phyloP scores from a whole-genome alignment of 345 rosid species.

The Eucalyptus polyanthemos region DNA sequence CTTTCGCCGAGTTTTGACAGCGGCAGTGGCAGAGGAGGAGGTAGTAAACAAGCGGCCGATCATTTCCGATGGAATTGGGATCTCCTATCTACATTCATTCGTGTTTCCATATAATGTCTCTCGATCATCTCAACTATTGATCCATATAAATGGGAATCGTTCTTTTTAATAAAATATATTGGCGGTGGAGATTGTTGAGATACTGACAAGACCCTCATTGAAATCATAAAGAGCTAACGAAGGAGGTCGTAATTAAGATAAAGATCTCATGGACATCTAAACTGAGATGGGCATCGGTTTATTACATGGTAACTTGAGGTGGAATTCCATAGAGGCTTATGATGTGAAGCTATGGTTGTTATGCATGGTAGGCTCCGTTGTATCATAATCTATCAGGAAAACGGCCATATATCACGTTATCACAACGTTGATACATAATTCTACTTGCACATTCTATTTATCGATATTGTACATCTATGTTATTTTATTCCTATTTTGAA shows the following conservation, averaged over 20 bases:
- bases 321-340: neutral
- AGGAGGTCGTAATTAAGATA: neutral
- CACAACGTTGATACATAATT: neutral
- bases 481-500: neutral
- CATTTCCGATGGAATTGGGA: neutral
- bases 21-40: neutral
- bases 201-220: neutral
- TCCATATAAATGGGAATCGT: neutral
- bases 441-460: neutral
- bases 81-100: neutral
- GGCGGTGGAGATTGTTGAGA: neutral
- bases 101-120: neutral
- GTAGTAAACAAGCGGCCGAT: neutral
- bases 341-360: neutral
- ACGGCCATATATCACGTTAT: neutral
- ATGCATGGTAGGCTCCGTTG: neutral
- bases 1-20: neutral
- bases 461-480: neutral
- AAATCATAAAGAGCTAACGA: neutral
- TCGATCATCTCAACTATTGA: neutral
- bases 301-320: too few relatives aligned
- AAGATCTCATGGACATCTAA: neutral
- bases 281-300: neutral
- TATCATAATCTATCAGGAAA: neutral
- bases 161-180: neutral